Base-by-base conservation (phyloP, 192 early-diverging fungal species). In the Bifiguratus adelaidae region DNA sequence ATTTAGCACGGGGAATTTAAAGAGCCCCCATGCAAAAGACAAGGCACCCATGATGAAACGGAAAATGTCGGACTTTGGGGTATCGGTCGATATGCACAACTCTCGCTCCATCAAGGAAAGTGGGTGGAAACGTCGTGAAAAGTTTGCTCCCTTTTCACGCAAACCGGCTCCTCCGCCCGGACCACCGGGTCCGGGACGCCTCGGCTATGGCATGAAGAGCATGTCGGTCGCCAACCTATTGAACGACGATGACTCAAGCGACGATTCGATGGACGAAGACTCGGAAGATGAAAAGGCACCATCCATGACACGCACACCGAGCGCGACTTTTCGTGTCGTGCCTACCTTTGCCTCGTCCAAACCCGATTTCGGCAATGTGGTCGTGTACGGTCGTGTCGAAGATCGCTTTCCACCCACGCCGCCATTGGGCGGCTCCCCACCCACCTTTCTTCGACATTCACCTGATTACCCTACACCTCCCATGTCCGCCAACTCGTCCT, bases 251-350 rank as follows among this genome's bases (percentile, higher is more conserved):
- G 25, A 37, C 30, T 12, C 30, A 30, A 33, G 15, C 15, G 28
- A 30, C 18, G 45, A 19, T 6, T 27, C 44, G 28, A 6, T 7
- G 32, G 27, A 44, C n/a, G n/a, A n/a, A n/a, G n/a, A n/a, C n/a
- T n/a, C n/a, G n/a, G n/a, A n/a, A n/a, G n/a, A n/a, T n/a, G n/a
- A n/a, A n/a, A n/a, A n/a, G n/a, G n/a, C n/a, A n/a, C n/a, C n/a
- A n/a, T n/a, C n/a, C n/a, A n/a, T n/a, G n/a, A n/a, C n/a, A n/a
- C n/a, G n/a, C n/a, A n/a, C n/a, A n/a, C 47, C 55, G 8, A 44
- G 47, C 12, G 41, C 56, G 15, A 45, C 48, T 19, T 58, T 58
- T 23, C 49, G 56, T 22, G 56, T 58, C 15, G 43, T 58, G 7
- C 56, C 49, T 27, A 55, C 53, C n/a, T 47, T 47, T 30, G 44